Conservation (phyloP, 2,329 filamentous ascomycete genomes). For the Ceratocystis eucalypticola region DNA sequence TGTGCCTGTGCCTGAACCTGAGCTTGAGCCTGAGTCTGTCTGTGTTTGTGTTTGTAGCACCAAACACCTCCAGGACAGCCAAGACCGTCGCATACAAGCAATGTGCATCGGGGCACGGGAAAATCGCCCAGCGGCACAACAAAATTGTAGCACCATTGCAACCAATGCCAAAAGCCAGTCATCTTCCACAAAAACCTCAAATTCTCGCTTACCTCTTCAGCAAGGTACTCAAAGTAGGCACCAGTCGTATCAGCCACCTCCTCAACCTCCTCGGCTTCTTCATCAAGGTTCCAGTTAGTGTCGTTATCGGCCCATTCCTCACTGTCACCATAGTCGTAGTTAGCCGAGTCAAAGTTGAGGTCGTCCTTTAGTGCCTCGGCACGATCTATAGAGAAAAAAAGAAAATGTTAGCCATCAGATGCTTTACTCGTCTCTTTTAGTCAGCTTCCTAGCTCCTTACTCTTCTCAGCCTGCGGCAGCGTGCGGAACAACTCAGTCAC, state of each 20-base stretch:
- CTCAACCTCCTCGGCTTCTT: constrained; percentile 52
- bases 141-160: too few relatives aligned
- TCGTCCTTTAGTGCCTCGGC: constrained; percentile 88
- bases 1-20: too few relatives aligned
- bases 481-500: constrained; percentile 87
- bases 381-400: constrained; percentile 43
- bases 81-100: too few relatives aligned
- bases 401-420: neutral
- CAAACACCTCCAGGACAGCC: too few relatives aligned
- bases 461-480: constrained; percentile 73
- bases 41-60: too few relatives aligned
- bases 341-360: constrained; percentile 52
- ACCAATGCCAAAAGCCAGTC: neutral
- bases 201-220: constrained; percentile 55
- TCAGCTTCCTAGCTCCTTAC: constrained; percentile 32
- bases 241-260: constrained; percentile 82
- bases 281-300: constrained; percentile 63
- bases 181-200: constrained; percentile 21
- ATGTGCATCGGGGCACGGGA: too few relatives aligned
- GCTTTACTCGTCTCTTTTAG: too few relatives aligned
- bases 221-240: constrained; percentile 90
- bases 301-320: constrained; percentile 77
- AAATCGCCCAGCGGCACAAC: too few relatives aligned
- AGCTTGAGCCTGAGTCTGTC: too few relatives aligned
- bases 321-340: constrained; percentile 53